phyloP scores from a whole-genome alignment of 129 eudicot species.

The Erigeron canadensis region DNA sequence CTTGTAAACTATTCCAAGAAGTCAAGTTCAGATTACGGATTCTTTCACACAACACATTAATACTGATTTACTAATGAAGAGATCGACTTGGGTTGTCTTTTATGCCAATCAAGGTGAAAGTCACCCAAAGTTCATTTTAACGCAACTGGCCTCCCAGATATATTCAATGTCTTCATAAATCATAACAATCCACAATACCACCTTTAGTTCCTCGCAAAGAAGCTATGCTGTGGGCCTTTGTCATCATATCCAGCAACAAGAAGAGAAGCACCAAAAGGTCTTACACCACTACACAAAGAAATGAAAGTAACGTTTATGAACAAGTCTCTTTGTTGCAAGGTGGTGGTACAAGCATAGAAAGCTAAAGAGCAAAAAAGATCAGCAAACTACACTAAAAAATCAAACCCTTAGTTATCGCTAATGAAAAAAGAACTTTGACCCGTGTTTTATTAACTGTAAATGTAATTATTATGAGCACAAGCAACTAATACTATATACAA shows the following conservation, averaged over 20 bases:
- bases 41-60: constrained; percentile 11
- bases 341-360: not conserved
- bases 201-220: too few relatives aligned
- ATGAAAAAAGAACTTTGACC: too few relatives aligned
- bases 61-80: not conserved
- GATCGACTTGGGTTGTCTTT: too few relatives aligned
- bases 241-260: constrained; percentile 85
- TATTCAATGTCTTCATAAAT: too few relatives aligned
- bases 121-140: too few relatives aligned
- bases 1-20: not conserved
- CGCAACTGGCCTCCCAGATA: too few relatives aligned
- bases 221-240: constrained; percentile 89
- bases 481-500: not conserved
- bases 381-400: too few relatives aligned
- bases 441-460: too few relatives aligned
- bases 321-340: not conserved
- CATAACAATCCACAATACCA: too few relatives aligned
- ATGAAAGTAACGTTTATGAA: not conserved
- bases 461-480: not conserved
- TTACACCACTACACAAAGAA: constrained; percentile 58
- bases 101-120: not conserved
- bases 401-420: too few relatives aligned
- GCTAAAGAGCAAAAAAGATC: too few relatives aligned
- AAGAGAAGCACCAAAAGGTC: constrained; percentile 85
- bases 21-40: not conserved